phyloP scores from a whole-genome alignment of 2,329 filamentous ascomycete genomes.

The Thelonectria blattea region DNA sequence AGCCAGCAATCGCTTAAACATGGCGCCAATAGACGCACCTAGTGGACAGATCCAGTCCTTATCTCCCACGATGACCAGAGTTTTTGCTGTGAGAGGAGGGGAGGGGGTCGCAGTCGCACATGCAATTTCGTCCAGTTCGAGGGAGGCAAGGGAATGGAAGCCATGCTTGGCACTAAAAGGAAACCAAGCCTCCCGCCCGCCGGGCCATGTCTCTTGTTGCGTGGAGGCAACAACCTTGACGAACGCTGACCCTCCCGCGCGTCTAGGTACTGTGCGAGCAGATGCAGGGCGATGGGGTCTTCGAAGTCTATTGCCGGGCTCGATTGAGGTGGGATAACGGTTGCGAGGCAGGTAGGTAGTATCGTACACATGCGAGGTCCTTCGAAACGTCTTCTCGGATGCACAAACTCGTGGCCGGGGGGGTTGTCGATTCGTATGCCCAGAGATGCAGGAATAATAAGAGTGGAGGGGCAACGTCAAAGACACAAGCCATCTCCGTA shows the following conservation, averaged over 20 bases:
- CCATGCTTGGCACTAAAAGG: slow-evolving; percentile 21
- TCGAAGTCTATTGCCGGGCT: neutral
- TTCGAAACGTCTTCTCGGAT: neutral
- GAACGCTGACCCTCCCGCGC: slow-evolving; percentile 12
- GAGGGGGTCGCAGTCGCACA: neutral
- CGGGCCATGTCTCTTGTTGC: slow-evolving; percentile 28
- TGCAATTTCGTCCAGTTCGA: neutral
- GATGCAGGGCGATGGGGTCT: slow-evolving; percentile 11
- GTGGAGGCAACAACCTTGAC: neutral
- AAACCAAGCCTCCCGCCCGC: slow-evolving; percentile 27
- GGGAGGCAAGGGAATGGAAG: slow-evolving; percentile 1
- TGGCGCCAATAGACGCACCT: slow-evolving; percentile 3
- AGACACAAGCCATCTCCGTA: neutral
- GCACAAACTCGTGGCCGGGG: neutral
- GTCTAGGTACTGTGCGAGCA: neutral
- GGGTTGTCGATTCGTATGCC: neutral
- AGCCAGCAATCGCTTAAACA: neutral
- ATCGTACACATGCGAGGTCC: neutral
- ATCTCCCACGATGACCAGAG: slow-evolving; percentile 26
- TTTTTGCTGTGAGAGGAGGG: slow-evolving; percentile 12
- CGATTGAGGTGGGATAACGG: neutral
- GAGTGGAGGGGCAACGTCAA: neutral
- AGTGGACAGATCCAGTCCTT: slow-evolving; percentile 30
- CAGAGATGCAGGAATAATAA: neutral
- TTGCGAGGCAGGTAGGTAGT: neutral